Base-by-base conservation (phyloP, 495 filamentous ascomycete genomes). In the Daldinia concentrica region DNA sequence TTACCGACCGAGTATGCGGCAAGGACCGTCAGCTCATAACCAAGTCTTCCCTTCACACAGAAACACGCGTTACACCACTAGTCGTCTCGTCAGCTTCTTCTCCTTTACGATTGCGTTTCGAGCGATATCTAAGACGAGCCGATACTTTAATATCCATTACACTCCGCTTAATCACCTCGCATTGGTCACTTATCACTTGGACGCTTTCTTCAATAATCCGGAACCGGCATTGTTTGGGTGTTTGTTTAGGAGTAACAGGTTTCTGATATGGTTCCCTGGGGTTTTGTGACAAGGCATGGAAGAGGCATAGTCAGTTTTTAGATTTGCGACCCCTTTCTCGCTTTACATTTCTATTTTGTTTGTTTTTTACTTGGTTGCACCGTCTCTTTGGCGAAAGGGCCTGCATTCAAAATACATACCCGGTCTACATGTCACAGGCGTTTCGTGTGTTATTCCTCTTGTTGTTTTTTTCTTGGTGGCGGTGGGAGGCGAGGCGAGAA, bases 191-290 rank as follows among this genome's bases (percentile, higher is more conserved):
- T 54, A 64, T 32, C 17, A 41, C 45, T 48, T 48, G 43, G 62
- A 64, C 30, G 52, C 27, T 56, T 58, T 57, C 15, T 68, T 64
- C 62, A 29, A 72, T 64, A 64, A 73, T 71, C 63, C 48, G 71
- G 71, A 62, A 48, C 64, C 41, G 62, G 75, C 75, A 77, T 77
- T 51, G 55, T 68, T 66, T 67, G 67, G 75, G 66, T 72, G 66
- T 75, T 74, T 59, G 50, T 68, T 66, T 62, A 69, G 71, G 71
- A 73, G 71, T 69, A 61, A 41, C 72, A 64, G 36, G 32, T 3
- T 59, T 59, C 26, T 58, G 50, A 69, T 67, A 66, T 62, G 66
- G 60, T 68, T 63, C 34, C 19, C 19, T 48, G 3, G 50, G 62
- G 30, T 51, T 45, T 68, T 58, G 51, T 50, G 34, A 48, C 71